phyloP scores from a whole-genome alignment of 2,329 filamentous ascomycete species.

The Xylariales sp. region DNA sequence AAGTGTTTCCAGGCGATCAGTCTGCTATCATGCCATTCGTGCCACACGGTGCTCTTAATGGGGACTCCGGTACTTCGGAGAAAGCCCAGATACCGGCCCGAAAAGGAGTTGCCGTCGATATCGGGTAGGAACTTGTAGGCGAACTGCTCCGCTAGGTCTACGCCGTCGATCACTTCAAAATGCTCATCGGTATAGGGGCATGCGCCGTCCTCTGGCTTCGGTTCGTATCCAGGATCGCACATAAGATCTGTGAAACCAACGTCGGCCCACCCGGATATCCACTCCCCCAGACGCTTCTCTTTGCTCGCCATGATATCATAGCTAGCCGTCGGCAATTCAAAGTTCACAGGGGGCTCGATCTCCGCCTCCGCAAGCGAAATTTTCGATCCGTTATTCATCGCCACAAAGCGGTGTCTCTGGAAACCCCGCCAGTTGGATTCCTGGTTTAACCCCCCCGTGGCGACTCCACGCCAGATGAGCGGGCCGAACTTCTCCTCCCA shows the following conservation, averaged over 20 bases:
- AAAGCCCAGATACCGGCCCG: constrained; percentile 76
- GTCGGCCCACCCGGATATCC: constrained; percentile 63
- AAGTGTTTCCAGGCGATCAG: constrained; percentile 84
- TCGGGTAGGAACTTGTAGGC: constrained; percentile 77
- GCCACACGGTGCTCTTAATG: constrained; percentile 81
- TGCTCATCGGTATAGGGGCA: constrained; percentile 64
- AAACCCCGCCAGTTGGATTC: constrained; percentile 76
- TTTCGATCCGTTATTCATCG: constrained; percentile 76
- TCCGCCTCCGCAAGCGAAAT: constrained; percentile 62
- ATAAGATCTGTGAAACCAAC: constrained; percentile 66
- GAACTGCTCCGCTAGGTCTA: constrained; percentile 66
- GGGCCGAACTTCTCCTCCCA: constrained; percentile 68
- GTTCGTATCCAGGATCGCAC: constrained; percentile 54
- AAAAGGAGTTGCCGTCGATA: constrained; percentile 80
- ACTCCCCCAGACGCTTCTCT: constrained; percentile 59
- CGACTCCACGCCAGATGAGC: constrained; percentile 74
- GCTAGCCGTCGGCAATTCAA: constrained; percentile 60
- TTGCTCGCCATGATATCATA: constrained; percentile 62
- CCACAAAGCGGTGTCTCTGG: constrained; percentile 79
- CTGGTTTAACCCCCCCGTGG: constrained; percentile 71
- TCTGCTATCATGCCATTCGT: constrained; percentile 83
- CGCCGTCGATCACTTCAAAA: constrained; percentile 55
- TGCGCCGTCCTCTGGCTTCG: constrained; percentile 49
- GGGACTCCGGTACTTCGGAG: constrained; percentile 75
- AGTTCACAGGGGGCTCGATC: constrained; percentile 61